Percentiles rank a stretch among this genome's conserved stretches.
phyloP scores from a whole-genome alignment of 768 basidiomycete species.

The Tylopilus sp. region DNA sequence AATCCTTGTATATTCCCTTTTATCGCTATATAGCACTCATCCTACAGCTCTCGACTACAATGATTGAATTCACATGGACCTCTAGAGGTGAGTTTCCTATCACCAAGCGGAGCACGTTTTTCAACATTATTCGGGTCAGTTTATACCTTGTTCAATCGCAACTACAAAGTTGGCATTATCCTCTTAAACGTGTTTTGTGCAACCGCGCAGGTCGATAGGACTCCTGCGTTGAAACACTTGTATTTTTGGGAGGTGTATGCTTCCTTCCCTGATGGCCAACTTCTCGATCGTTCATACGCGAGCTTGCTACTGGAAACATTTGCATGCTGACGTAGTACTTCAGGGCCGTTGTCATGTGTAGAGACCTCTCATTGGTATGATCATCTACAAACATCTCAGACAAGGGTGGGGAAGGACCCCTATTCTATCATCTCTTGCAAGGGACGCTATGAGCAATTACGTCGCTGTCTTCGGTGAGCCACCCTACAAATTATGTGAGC shows the following conservation, averaged over 20 bases:
- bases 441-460: conserved; percentile 45
- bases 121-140: conserved; percentile 5
- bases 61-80: conserved; percentile 24
- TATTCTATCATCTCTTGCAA: conserved; percentile 37
- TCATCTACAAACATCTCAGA: conserved; percentile 36
- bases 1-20: conserved; percentile 13
- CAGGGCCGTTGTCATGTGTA: conserved; percentile 28
- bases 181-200: conserved; percentile 17
- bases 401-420: conserved; percentile 43
- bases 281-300: not conserved
- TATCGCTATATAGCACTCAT: conserved; percentile 3
- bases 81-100: conserved; percentile 20
- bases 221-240: not conserved
- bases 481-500: not conserved
- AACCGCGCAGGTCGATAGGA: conserved; percentile 20
- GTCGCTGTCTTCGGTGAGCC: conserved; percentile 37
- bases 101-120: not conserved
- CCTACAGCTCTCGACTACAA: conserved; percentile 8
- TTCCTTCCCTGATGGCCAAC: conserved; percentile 13
- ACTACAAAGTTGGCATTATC: conserved; percentile 23
- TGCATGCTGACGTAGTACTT: not conserved
- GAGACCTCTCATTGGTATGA: conserved; percentile 37
- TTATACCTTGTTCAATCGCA: conserved; percentile 34
- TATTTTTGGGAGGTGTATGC: conserved; percentile 21
- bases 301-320: conserved; percentile 12